Base-by-base conservation (phyloP, 345 rosid species). In the Arabis alpina region DNA sequence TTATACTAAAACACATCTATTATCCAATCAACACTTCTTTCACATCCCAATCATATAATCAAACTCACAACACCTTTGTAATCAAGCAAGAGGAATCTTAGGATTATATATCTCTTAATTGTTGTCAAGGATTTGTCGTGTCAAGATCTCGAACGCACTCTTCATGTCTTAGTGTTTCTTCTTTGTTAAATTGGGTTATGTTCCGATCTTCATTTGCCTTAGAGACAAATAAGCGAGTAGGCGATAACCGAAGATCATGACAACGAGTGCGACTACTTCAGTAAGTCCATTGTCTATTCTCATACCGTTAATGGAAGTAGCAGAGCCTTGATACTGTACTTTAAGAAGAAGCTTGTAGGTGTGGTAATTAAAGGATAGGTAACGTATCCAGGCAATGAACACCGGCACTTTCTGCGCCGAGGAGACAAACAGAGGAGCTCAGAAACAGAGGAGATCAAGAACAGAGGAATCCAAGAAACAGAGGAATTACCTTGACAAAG, bases 301-400 rank as follows among this genome's bases (percentile, higher is more conserved):
- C 60, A 81, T 83, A 28, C 91, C 95, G 16, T 87, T 79, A 30
- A 83, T 77, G 4, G 73, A 67, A 3, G 78, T 79, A 43, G 76
- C 61, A 15, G 70, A 71, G 70, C 80, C 79, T 51, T 82, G 81
- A 45, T 89, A 91, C 56, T 94, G 99, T 23, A 91, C 93, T 83
- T 89, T 94, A 32, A 89, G 87, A 43, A 94, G 96, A 60, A 93
- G 93, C 88, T 86, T 89, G 74, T 87, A 88, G 47, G 98, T 93
- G 80, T 94, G 99, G 84, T 85, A 91, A 85, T 91, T 94, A 86
- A 94, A 93, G 8, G 99, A 94, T 74, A 94, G 49, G 43, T 91
- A 89, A 42, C 99, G 90, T 71, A 94, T 86, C 99, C 99, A 94
- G 8, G 95, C 76, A 11, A 85, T 82, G 66, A 94, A 94, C 10